Evolutionary conservation across 805 yeast species (phyloP).

Genomic region (Saccharomycopsis malanga): DNA sequence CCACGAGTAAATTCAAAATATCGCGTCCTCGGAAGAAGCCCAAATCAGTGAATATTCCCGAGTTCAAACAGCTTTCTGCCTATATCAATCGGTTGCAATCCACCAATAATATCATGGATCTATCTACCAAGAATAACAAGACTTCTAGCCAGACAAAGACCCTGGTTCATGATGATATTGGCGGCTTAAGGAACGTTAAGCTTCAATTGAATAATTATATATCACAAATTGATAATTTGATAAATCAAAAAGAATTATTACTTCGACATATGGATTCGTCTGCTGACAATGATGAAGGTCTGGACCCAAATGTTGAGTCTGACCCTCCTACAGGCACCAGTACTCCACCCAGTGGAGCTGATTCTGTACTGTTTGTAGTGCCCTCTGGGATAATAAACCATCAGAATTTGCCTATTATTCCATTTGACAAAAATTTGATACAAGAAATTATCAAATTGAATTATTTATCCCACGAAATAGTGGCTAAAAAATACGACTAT

Average conservation of each 20-base stretch:
- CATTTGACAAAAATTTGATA: conserved; percentile 32
- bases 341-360: not conserved
- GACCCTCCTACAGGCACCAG: not conserved
- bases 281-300: conserved; percentile 26
- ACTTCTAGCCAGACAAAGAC: conserved; percentile 3
- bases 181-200: conserved; percentile 12
- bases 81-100: conserved; percentile 12
- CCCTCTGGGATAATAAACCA: conserved; percentile 16
- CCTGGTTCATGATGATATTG: conserved; percentile 10
- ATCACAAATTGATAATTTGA: conserved; percentile 19
- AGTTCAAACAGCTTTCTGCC: conserved; percentile 13
- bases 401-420: conserved; percentile 31
- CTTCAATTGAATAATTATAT: conserved; percentile 18
- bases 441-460: conserved; percentile 34
- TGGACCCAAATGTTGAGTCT: not conserved
- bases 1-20: conserved; percentile 37
- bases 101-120: not conserved
- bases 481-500: conserved; percentile 29
- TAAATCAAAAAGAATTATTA: conserved; percentile 14
- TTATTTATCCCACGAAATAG: conserved; percentile 31
- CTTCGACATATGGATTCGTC: not conserved
- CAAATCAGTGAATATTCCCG: conserved; percentile 23
- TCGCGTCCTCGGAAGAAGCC: conserved; percentile 31
- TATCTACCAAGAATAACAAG: not conserved
- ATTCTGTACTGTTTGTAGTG: not conserved